Evolutionary conservation across 1,284 basidiomycete species (phyloP).

Genomic region (Moesziomyces globuligerus): DNA sequence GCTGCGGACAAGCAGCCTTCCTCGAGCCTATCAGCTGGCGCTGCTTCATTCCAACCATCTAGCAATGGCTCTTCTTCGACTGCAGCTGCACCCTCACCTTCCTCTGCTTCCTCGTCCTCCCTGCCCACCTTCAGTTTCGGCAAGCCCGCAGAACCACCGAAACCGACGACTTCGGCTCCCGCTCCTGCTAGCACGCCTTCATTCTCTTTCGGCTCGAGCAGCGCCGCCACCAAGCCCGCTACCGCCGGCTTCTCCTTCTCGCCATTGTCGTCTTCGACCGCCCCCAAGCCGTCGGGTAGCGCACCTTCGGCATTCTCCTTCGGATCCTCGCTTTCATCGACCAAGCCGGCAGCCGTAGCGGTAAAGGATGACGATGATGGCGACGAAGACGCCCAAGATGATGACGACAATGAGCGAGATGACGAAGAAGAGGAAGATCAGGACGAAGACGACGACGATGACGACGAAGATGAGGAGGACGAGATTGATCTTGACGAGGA

Average conservation of each 20-base stretch:
- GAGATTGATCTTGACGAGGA: slow-evolving; percentile 13
- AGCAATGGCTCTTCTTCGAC: slow-evolving; percentile 14
- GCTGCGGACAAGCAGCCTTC: slow-evolving; percentile 10
- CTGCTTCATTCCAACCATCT: slow-evolving; percentile 21
- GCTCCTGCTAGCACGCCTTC: slow-evolving; percentile 12
- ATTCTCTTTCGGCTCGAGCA: slow-evolving; percentile 33
- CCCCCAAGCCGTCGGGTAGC: slow-evolving; percentile 1
- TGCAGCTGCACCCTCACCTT: not conserved
- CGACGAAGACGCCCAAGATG: slow-evolving; percentile 9
- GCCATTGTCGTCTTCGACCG: slow-evolving; percentile 13
- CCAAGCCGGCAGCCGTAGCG: slow-evolving; percentile 1
- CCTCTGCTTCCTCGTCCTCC: slow-evolving; percentile 6
- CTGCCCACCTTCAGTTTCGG: slow-evolving; percentile 34
- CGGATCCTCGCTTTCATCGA: slow-evolving; percentile 8
- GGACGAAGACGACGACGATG: slow-evolving; percentile 10
- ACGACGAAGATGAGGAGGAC: slow-evolving; percentile 23
- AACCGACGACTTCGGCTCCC: not conserved
- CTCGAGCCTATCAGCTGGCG: not conserved
- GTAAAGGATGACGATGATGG: slow-evolving; percentile 6
- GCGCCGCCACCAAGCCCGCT: slow-evolving; percentile 15
- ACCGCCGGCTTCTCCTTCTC: slow-evolving; percentile 32
- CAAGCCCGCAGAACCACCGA: slow-evolving; percentile 15
- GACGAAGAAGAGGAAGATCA: slow-evolving; percentile 22
- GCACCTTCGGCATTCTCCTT: slow-evolving; percentile 21
- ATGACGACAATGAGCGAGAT: slow-evolving; percentile 14